Evolutionary conservation across 108 stramenopile genomes (phyloP).

Genomic region (Hondaea fermentalgiana): DNA sequence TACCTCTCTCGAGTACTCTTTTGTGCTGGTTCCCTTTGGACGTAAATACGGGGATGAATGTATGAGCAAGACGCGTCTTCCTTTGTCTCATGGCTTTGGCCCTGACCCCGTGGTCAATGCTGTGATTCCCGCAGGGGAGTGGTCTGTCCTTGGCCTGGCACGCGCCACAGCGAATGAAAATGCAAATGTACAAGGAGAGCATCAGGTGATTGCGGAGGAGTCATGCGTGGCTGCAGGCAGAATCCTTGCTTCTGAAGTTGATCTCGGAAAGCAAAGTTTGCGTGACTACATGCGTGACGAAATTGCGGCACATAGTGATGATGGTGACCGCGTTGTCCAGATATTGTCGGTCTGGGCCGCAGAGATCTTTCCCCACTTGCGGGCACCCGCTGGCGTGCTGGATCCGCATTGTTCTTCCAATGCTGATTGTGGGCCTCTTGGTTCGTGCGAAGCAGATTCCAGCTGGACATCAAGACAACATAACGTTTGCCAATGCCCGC

Average conservation of each 20-base stretch:
- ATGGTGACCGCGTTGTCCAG: neutral
- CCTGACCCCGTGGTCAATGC: neutral
- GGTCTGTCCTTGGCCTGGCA: neutral
- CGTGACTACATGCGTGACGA: neutral
- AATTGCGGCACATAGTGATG: neutral
- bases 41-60: neutral
- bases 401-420: neutral
- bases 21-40: neutral
- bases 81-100: neutral
- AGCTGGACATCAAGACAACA: neutral
- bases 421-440: neutral
- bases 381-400: neutral
- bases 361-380: neutral
- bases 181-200: too few relatives aligned
- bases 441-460: neutral
- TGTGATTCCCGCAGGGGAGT: neutral
- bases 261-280: neutral
- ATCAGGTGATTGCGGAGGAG: neutral
- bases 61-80: neutral
- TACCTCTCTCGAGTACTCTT: neutral
- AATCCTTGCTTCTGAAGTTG: neutral
- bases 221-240: neutral
- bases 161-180: neutral
- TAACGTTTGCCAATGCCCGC: neutral
- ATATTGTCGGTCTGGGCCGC: neutral